These are phyloP conservation scores for Colletotrichum lentis DNA, from an alignment of 2,329 filamentous ascomycete genomes.

Conservation along the genomic window DNA sequence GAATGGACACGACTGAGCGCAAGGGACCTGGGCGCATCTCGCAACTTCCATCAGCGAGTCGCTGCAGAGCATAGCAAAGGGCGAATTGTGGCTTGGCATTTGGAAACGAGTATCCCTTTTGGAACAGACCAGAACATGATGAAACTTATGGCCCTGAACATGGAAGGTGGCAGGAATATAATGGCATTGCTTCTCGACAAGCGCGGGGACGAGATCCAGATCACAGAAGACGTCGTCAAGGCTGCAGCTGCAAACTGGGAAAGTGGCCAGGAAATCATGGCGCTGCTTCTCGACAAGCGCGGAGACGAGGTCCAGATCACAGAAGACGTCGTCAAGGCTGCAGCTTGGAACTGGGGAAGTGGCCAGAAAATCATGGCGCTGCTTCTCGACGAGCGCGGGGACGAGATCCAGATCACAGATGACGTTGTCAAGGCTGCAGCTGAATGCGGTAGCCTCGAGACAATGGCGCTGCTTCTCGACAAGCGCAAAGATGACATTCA, in stretches of 20 bases:
- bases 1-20: neutral
- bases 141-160: too few relatives aligned
- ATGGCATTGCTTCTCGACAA: too few relatives aligned
- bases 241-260: too few relatives aligned
- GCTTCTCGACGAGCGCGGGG: neutral
- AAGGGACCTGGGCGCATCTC: neutral
- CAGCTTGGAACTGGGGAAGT: neutral
- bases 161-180: too few relatives aligned
- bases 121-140: neutral
- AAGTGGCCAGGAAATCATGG: neutral
- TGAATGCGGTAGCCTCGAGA: too few relatives aligned
- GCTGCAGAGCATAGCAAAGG: too few relatives aligned
- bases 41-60: neutral
- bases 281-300: neutral
- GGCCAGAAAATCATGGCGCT: neutral
- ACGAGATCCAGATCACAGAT: too few relatives aligned
- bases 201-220: too few relatives aligned
- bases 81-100: neutral
- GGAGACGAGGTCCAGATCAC: conserved; percentile 2
- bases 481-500: too few relatives aligned
- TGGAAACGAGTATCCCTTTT: neutral
- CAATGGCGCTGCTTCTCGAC: too few relatives aligned
- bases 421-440: too few relatives aligned
- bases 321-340: neutral
- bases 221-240: too few relatives aligned